These are phyloP conservation scores for Fusarium concolor DNA, from an alignment of 2,329 filamentous ascomycete species.

Conservation along the genomic window DNA sequence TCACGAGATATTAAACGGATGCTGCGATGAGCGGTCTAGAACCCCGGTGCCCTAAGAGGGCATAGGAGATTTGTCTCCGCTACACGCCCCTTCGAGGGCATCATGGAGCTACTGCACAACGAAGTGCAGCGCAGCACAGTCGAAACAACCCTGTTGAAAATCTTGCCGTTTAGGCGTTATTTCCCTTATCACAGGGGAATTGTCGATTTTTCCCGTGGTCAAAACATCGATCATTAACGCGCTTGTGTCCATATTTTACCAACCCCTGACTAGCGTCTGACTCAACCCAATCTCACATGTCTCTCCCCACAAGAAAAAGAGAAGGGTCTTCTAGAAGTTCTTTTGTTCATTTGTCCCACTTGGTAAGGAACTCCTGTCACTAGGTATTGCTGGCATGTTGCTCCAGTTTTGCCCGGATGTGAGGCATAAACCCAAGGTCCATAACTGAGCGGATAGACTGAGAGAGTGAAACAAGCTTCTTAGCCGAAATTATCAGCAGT, in stretches of 20 bases:
- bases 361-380: constrained; percentile 17
- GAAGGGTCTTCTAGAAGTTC: constrained; percentile 36
- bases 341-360: constrained; percentile 26
- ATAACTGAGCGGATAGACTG: background rate
- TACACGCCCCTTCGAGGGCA: constrained; percentile 8
- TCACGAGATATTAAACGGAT: constrained; percentile 7
- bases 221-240: constrained; percentile 27
- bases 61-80: constrained; percentile 17
- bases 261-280: constrained; percentile 36
- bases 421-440: constrained; percentile 29
- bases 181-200: constrained; percentile 32
- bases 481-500: constrained; percentile 14
- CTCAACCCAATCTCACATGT: constrained; percentile 17
- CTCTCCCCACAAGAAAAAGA: constrained; percentile 23
- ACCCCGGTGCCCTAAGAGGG: constrained; percentile 1
- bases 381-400: background rate
- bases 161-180: constrained; percentile 26
- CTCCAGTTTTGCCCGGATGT: constrained; percentile 34
- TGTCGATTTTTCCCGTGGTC: constrained; percentile 15
- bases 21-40: constrained; percentile 30
- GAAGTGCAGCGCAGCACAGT: constrained; percentile 15
- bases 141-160: constrained; percentile 23
- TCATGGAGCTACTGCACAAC: constrained; percentile 28
- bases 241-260: constrained; percentile 7
- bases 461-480: constrained; percentile 4